phyloP scores from a whole-genome alignment of 495 filamentous ascomycete species.

The Echria macrotheca region DNA sequence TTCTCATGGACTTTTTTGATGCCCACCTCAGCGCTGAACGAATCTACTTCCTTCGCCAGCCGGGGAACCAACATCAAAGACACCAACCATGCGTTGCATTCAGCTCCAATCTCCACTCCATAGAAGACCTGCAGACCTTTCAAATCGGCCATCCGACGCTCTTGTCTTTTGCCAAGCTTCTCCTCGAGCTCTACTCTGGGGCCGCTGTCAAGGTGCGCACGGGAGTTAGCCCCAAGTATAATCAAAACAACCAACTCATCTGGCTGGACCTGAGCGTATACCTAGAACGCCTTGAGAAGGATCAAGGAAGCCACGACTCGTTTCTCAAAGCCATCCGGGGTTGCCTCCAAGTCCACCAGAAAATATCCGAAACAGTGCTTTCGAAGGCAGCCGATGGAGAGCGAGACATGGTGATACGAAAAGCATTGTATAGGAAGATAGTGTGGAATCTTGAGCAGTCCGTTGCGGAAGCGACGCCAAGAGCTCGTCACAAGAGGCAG shows the following conservation, averaged over 20 bases:
- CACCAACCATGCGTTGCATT: too few relatives aligned
- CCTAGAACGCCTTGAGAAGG: too few relatives aligned
- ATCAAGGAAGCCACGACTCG: too few relatives aligned
- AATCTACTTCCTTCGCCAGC: not conserved
- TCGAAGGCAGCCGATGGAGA: too few relatives aligned
- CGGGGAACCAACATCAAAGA: not conserved
- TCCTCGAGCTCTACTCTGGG: constrained; percentile 5
- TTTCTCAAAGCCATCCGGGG: constrained; percentile 1
- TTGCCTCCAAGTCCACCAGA: constrained; percentile 1
- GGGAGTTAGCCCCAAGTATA: too few relatives aligned
- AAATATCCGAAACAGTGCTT: too few relatives aligned
- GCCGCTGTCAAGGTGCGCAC: too few relatives aligned
- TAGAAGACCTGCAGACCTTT: too few relatives aligned
- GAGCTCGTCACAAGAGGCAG: too few relatives aligned
- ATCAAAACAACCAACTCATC: too few relatives aligned
- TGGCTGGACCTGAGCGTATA: too few relatives aligned
- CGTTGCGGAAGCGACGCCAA: not conserved
- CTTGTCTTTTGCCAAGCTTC: constrained; percentile 8
- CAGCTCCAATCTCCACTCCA: too few relatives aligned
- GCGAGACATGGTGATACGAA: not conserved
- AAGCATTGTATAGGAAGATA: not conserved
- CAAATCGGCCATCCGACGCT: constrained; percentile 8
- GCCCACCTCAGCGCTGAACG: not conserved
- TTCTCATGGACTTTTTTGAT: constrained; percentile 14
- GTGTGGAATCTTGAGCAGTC: not conserved